A percentile compares a stretch with the other conserved stretches of the same genome.
Conservation (phyloP, 306 rosid species). For the Carpinus fangiana region DNA sequence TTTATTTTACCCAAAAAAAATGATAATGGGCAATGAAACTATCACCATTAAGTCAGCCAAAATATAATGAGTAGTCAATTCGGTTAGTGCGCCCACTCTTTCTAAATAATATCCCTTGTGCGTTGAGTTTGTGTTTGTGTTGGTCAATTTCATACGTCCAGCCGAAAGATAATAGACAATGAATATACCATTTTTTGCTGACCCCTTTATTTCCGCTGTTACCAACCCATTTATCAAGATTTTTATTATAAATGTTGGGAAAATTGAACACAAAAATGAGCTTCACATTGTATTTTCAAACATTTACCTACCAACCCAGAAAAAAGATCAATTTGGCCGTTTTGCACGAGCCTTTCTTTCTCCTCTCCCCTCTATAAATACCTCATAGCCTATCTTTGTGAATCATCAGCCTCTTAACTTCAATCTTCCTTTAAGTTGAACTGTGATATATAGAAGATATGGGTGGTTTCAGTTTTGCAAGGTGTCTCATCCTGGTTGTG, state of each 20-base stretch:
- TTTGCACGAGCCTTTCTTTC: conserved; percentile 28
- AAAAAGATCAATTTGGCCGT: conserved; percentile 27
- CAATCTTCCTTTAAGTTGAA: neutral
- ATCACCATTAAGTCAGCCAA: too few relatives aligned
- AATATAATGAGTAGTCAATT: too few relatives aligned
- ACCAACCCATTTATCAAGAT: neutral
- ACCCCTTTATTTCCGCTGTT: neutral
- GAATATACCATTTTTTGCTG: neutral
- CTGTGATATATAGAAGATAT: neutral
- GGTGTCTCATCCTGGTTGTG: conserved; percentile 7
- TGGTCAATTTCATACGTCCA: neutral
- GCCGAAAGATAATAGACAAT: neutral
- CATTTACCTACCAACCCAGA: conserved; percentile 20
- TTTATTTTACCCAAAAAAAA: too few relatives aligned
- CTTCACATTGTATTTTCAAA: neutral
- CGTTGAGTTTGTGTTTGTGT: neutral
- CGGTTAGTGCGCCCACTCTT: too few relatives aligned
- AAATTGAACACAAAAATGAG: neutral
- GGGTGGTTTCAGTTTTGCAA: conserved; percentile 19
- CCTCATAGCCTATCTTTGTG: neutral
- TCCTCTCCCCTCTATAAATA: conserved; percentile 28
- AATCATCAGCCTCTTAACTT: neutral
- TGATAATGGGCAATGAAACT: too few relatives aligned
- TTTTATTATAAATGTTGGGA: neutral
- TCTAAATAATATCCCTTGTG: too few relatives aligned